phyloP scores from a whole-genome alignment of 192 early-diverging fungal genomes.

The Haplosporangium gracile region DNA sequence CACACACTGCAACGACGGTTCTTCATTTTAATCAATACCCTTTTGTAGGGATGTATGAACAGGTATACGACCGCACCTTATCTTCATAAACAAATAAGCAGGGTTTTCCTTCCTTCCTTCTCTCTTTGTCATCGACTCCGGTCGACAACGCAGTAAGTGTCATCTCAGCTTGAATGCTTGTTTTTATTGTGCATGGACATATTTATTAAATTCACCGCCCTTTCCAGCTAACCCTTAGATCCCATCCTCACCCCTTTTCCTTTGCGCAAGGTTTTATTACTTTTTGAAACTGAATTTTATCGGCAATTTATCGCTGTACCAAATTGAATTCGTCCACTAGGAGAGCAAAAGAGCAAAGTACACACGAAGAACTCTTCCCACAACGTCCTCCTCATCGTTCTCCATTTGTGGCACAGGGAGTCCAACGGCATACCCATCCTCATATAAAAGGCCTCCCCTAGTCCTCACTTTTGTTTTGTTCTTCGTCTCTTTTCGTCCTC shows the following conservation, averaged over 20 bases:
- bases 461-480: background rate
- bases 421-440: background rate
- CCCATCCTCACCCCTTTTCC: background rate
- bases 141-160: no score
- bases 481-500: conserved; percentile 8
- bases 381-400: background rate
- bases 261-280: background rate
- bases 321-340: background rate
- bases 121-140: no score
- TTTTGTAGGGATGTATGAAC: no score
- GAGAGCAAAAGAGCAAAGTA: background rate
- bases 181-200: no score
- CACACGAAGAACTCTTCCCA: background rate
- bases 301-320: background rate
- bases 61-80: no score
- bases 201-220: no score
- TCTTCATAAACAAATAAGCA: no score
- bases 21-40: no score
- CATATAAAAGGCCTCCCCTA: background rate
- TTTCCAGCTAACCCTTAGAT: no score
- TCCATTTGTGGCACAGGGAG: background rate
- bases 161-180: no score
- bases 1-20: no score
- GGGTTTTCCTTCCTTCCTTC: no score
- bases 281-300: background rate